Base-by-base conservation (phyloP, 768 basidiomycete species). In the Myochromella boudieri region DNA sequence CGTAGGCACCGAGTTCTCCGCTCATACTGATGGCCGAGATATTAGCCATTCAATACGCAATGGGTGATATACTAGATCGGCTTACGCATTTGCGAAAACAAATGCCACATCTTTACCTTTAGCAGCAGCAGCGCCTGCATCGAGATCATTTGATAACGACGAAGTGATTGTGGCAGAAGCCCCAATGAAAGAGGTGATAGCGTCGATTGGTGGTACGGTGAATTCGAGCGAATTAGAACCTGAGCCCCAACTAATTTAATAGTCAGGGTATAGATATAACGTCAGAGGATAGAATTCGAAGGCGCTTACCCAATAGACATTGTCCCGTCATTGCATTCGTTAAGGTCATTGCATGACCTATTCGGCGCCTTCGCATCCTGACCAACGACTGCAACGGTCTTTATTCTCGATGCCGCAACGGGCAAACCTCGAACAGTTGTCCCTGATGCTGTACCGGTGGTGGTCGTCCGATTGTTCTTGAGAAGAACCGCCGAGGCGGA, bases 401-500 rank as follows among this genome's bases (percentile, higher is more conserved):
- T 78, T 26, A 80, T 78, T 15, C 72, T 72, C 27, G 76, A 66
- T 11, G 68, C 64, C n/a, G 72, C 57, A 2, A 74, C 54, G 4
- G 77, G 78, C n/a, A 79, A 54, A 0, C 76, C 75, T 9, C 69
- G 63, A 14, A 63, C 56, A 5, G 67, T 68, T 3, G 51, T 59
- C 2, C 73, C 73, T 12, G 53, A 47, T 2, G 62, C 54, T 3
- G 58, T 64, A 52, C 59, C 70, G 49, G 55, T 67, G 45, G 60
- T 69, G 21, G 64, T 60, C 11, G 64, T 69, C 51, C 75, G 61
- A 28, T 71, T 67, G 60, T 89, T 89, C 67, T 88, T 88, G 10
- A 88, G 70, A 26, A 90, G 61, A 15, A 88, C 83, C 1, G 81
- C 80, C 0, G 83, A 84, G 0, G 78, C 80, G 0, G 79, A 74